These are phyloP conservation scores for Colletotrichum karsti DNA, from an alignment of 2,329 filamentous ascomycete genomes.

Conservation along the genomic window DNA sequence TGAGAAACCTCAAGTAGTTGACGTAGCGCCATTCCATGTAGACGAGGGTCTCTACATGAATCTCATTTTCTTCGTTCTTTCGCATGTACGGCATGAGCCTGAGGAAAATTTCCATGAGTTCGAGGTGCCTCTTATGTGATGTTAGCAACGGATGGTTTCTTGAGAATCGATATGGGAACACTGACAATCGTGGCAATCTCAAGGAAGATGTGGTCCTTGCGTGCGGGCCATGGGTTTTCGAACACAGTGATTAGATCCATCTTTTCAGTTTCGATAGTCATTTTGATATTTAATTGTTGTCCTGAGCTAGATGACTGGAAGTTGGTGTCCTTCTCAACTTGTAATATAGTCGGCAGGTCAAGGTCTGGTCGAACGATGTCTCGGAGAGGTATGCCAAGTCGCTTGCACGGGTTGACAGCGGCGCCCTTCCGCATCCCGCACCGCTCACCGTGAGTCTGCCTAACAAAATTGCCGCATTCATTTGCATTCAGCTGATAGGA, in stretches of 20 bases:
- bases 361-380: too few species aligned
- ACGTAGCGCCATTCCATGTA: slow-evolving; percentile 32
- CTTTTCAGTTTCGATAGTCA: too few species aligned
- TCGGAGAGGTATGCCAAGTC: not conserved
- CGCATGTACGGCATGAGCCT: slow-evolving; percentile 26
- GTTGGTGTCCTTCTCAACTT: too few species aligned
- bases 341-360: too few species aligned
- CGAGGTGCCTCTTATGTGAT: slow-evolving; percentile 18
- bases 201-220: not conserved
- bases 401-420: not conserved
- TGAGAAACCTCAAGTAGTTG: slow-evolving; percentile 29
- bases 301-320: too few species aligned
- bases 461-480: not conserved
- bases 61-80: slow-evolving; percentile 2
- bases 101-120: slow-evolving; percentile 26
- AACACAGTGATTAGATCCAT: not conserved
- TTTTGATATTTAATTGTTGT: too few species aligned
- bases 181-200: slow-evolving; percentile 5
- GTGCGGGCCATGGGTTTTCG: slow-evolving; percentile 7
- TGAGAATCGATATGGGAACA: fast-evolving
- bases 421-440: slow-evolving; percentile 11
- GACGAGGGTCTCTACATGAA: slow-evolving; percentile 23
- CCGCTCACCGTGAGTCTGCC: not conserved
- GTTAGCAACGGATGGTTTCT: not conserved
- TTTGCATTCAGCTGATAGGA: not conserved